A percentile compares a stretch with the other conserved stretches of the same genome.
Evolutionary conservation across 192 early-diverging fungal species (phyloP).

Genomic region (Coemansia sp.): DNA sequence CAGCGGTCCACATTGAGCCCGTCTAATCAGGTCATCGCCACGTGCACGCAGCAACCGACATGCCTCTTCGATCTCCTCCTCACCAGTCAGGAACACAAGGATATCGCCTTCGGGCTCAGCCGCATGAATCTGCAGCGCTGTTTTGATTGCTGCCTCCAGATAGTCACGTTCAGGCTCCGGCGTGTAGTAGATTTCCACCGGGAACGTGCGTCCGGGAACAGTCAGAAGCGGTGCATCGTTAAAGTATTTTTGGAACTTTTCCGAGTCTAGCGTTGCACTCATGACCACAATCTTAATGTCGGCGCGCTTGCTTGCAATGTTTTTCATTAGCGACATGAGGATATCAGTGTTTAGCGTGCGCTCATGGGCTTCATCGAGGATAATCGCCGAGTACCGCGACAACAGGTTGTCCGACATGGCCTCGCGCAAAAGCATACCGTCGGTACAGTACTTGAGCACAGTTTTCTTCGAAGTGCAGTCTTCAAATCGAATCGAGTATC

Average conservation of each 20-base stretch:
- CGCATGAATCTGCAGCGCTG: slow-evolving; percentile 91
- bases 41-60: slow-evolving; percentile 80
- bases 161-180: slow-evolving; percentile 98
- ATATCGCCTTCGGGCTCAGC: slow-evolving; percentile 96
- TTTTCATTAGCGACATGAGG: slow-evolving; percentile 96
- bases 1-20: slow-evolving; percentile 71
- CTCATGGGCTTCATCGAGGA: slow-evolving; percentile 99
- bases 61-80: slow-evolving; percentile 98
- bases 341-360: slow-evolving; percentile 95
- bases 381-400: slow-evolving; percentile 87
- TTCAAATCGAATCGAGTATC: slow-evolving; percentile 99
- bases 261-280: slow-evolving; percentile 97
- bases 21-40: slow-evolving; percentile 67
- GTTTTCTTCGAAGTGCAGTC: slow-evolving; percentile 85
- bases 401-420: slow-evolving; percentile 93
- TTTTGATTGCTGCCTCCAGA: slow-evolving; percentile 93
- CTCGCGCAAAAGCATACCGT: slow-evolving; percentile 98
- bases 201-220: slow-evolving; percentile 97
- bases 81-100: slow-evolving; percentile 95
- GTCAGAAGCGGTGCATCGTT: slow-evolving; percentile 87
- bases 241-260: slow-evolving; percentile 99
- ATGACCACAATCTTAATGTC: slow-evolving; percentile 96
- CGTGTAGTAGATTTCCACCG: slow-evolving; percentile 97
- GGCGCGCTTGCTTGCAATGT: slow-evolving; percentile 70
- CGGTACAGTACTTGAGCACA: slow-evolving; percentile 95